Base-by-base conservation (phyloP, 164 flowering plant genomes). In the Cinnamomum chago region DNA sequence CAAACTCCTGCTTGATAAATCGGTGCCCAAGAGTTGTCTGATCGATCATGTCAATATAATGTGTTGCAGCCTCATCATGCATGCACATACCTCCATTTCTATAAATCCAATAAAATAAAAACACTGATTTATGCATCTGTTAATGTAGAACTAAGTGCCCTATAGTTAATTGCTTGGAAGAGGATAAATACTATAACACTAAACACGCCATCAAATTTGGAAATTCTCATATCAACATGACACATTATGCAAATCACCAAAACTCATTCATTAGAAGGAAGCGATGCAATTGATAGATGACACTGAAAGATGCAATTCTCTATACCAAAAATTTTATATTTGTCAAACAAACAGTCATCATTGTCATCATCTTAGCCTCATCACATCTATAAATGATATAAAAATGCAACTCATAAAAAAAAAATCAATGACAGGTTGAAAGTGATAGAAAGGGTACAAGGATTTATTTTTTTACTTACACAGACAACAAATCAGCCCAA, bases 71-170 rank as follows among this genome's bases (percentile, higher is more conserved):
- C 83, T 92, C 97, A 55, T 92, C 97, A 67, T 92, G 97, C 97
- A 92, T 92, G 72, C 91, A 86, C 92, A 86, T 86, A 14, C 90
- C 97, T 22, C 97, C 97, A 80, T 92, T 92, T 82, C 97, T 92
- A 58, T 65, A 79, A 70, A 51, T 24, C 25, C 17, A 51, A 71
- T 64, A 62, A 52, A 67, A 67, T 30, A 67, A 67, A 14, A 4
- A 65, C 24, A 15, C 17, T 67, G 69, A 67, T 28, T 67, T 13
- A 67, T 28, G 20, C 47, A 67, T 15, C 69, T 40, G 24, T 30
- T 33, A 11, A 17, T 35, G 2, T 15, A 17, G 20, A 67, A 9
- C 18, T 17, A 67, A 28, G 17, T 28, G 69, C 47, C 20, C 14
- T 7, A 23, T 64, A 40, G 47, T 40, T 40, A 40, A 40, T 22